Evolutionary conservation across 495 filamentous ascomycete genomes (phyloP), one percentile per base, ranked within the genome.

Genomic region (Aspergillus mulundensis): DNA sequence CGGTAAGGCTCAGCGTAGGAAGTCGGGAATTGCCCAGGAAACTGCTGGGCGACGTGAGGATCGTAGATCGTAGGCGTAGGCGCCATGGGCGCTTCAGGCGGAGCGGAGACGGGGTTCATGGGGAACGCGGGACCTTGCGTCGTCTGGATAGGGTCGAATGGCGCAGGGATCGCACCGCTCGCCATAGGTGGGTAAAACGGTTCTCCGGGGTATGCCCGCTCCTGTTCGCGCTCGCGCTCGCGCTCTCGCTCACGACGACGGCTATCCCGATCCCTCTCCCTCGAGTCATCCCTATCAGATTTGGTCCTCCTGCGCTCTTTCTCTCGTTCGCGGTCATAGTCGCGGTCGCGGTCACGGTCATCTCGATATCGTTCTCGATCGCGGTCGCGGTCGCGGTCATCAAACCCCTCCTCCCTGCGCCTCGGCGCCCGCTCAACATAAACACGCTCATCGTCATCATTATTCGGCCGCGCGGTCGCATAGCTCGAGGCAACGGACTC

Each of bases 11-110:
- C 63, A 10, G 81, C 56, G 28, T 63, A 70, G 15, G 65, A 53
- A 7, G 64, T 42, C 5, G 81, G 78, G 51, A 82, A 75, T 59
- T 85, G 81, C 30, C 80, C 82, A 15, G 81, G 83, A 57, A 84
- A 85, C 55, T 85, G 82, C 50, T 79, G 75, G 32, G 73, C 62
- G 8, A 84, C 72, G 66, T 84, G 81, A 18, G 83, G 69, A 36
- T 80, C 76, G 55, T 75, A 74, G 0, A 40, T 50, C 7, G 15
- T 40, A 1, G 66, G 58, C 8, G 58, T 56, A 38, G 66, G 65
- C 12, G 62, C 53, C 43, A 57, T 53, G 7, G 63, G 64, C 1
- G 64, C 60, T 42, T 58, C 55, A 7, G 63, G 64, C 0, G 64
- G 60, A 36, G 24, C 52, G 42, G 63, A 54, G 23, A 66, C 62